Evolutionary conservation across 495 filamentous ascomycete genomes (phyloP), one percentile per base, ranked within the genome.

Genomic region (Penicillium macrosclerotiorum): DNA sequence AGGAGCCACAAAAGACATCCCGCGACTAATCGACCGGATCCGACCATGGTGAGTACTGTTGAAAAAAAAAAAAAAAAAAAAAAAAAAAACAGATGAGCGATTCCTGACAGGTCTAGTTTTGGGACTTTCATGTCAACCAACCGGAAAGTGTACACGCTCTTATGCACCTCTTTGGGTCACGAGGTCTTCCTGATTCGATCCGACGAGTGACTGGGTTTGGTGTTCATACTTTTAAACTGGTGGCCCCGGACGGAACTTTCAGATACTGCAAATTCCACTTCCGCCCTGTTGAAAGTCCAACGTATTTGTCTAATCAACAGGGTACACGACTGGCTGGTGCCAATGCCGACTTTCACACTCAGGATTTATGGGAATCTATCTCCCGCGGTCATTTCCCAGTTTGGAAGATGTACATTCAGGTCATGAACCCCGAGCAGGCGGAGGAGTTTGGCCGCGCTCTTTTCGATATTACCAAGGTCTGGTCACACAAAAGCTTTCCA

Each of bases 121-220:
- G 78, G 80, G 80, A 84, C 37, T 66, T 66, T 49, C 62, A 65
- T 34, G 43, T 44, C 16, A 62, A 62, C 42, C 51, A 60, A 13
- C 55, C 51, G n/a, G 62, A 65, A 44, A 66, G 77, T 26, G 71
- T 81, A 12, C 84, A 88, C 62, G 71, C 75, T n/a, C 57, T 88
- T 25, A 85, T 88, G 82, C 73, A 77, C 42, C 71, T 88, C 16
- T 88, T 88, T 54, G 73, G 73, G 11, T 80, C 82, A 45, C 77
- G 81, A 33, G 85, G 84, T 30, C 80, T 77, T 9, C 85, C 85
- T 5, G 72, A 69, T 45, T 81, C 78, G 0, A 68, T 79, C 54
- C 70, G 83, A 16, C 74, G 80, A 44, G 76, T 86, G 59, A 82
- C 85, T 39, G 84, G 78, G 9, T 89, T 83, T 54, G 72, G 74